Conservation (phyloP, 352 stramenopile genomes). For the Pythium utonaiense region DNA sequence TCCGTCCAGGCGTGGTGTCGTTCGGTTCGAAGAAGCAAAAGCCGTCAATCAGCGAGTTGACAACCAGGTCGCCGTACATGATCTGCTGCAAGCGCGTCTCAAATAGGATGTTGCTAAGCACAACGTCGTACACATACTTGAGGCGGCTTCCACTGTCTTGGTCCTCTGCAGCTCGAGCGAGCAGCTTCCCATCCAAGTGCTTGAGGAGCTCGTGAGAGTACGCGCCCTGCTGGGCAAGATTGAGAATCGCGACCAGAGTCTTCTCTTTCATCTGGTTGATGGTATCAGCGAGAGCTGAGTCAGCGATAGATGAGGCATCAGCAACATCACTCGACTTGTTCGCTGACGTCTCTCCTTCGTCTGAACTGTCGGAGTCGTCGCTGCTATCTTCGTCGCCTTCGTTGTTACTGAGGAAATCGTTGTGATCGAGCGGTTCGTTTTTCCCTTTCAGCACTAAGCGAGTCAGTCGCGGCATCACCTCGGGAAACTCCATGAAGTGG, state of each 20-base stretch:
- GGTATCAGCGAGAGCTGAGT: background rate
- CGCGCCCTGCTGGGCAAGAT: slow-evolving; percentile 45
- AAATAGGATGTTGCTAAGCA: slow-evolving; percentile 71
- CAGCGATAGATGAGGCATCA: background rate
- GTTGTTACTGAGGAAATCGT: background rate
- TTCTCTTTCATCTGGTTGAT: slow-evolving; percentile 61
- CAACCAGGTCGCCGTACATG: slow-evolving; percentile 53
- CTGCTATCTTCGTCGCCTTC: slow-evolving; percentile 1
- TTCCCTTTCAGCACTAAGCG: slow-evolving; percentile 28
- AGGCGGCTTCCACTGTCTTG: slow-evolving; percentile 34
- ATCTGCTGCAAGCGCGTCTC: slow-evolving; percentile 60
- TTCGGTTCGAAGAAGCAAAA: slow-evolving; percentile 42
- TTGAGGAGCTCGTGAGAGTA: slow-evolving; percentile 53
- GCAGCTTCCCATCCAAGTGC: slow-evolving; percentile 49
- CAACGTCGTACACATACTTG: slow-evolving; percentile 56
- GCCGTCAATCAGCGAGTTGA: slow-evolving; percentile 46
- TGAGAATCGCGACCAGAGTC: slow-evolving; percentile 57
- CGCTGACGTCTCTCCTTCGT: background rate
- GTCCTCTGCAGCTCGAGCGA: slow-evolving; percentile 38
- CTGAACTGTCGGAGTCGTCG: slow-evolving; percentile 7
- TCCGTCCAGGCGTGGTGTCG: background rate
- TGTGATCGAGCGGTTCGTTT: background rate
- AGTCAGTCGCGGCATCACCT: slow-evolving; percentile 46
- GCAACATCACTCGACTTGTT: background rate
- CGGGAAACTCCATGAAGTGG: slow-evolving; percentile 51